Evolutionary conservation across 495 filamentous ascomycete species (phyloP).

Genomic region (Staphylotrichum longicolle): DNA sequence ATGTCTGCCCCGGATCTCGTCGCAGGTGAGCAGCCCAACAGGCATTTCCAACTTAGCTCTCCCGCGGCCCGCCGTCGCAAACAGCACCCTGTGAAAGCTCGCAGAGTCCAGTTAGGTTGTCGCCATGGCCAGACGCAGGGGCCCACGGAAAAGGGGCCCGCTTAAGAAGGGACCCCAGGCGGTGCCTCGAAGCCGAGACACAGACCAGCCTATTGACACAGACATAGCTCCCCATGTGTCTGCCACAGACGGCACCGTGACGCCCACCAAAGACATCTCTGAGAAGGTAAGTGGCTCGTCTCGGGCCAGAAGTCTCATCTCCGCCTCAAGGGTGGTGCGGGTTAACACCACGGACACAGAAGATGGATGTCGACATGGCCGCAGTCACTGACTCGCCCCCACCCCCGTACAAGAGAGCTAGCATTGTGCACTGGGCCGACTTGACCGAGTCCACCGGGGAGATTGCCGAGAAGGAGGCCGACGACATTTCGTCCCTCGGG

Average conservation of each 20-base stretch:
- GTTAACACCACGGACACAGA: not conserved
- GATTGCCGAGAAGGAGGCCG: slow-evolving; percentile 21
- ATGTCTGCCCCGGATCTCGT: slow-evolving; percentile 5
- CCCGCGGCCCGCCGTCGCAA: not conserved
- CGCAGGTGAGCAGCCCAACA: slow-evolving; percentile 17
- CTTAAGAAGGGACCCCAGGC: not conserved
- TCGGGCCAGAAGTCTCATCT: not conserved
- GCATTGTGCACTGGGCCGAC: not conserved
- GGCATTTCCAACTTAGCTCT: not conserved
- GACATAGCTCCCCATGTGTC: slow-evolving; percentile 3
- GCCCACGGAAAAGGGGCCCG: slow-evolving; percentile 10
- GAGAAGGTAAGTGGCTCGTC: slow-evolving; percentile 1
- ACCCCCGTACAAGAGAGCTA: not conserved
- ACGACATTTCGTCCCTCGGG: slow-evolving; percentile 14
- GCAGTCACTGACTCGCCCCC: not conserved
- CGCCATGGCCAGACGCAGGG: slow-evolving; percentile 16
- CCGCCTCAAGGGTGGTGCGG: not conserved
- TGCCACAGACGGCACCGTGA: not conserved
- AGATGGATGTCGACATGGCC: not conserved
- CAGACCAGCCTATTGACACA: slow-evolving; percentile 13
- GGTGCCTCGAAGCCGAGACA: not conserved
- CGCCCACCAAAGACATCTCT: not conserved
- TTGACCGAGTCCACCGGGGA: slow-evolving; percentile 23
- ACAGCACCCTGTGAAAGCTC: not conserved
- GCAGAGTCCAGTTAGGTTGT: not conserved